Conservation (phyloP, 139 green algal genomes). For the Coelastrella sp. region DNA sequence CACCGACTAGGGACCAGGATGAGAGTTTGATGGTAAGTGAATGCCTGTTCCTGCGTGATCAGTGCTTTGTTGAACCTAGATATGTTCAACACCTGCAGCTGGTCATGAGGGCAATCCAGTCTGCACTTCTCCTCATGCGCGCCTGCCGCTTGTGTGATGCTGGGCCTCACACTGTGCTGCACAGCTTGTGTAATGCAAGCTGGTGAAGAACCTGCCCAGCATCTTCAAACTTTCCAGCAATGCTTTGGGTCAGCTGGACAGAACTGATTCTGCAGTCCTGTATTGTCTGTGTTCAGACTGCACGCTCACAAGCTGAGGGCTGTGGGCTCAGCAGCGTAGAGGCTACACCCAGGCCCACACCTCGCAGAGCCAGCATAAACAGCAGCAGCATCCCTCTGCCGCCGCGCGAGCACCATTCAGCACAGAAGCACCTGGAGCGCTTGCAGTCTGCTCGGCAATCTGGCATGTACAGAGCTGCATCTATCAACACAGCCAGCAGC, state of each 20-base stretch:
- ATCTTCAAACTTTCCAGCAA: neutral
- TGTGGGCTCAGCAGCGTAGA: slow-evolving; percentile 30
- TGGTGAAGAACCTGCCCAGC: too few species aligned
- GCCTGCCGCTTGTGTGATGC: too few species aligned
- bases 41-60: too few species aligned
- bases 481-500: neutral
- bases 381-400: neutral
- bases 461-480: slow-evolving; percentile 1
- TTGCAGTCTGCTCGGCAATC: slow-evolving; percentile 25
- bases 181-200: too few species aligned
- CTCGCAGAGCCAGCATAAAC: neutral
- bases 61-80: too few species aligned
- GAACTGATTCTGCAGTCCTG: neutral
- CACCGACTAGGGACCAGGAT: slow-evolving; percentile 23
- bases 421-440: slow-evolving; percentile 31
- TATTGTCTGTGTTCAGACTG: neutral
- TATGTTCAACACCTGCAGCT: too few species aligned
- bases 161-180: too few species aligned
- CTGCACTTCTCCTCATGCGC: too few species aligned
- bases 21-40: neutral
- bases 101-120: too few species aligned
- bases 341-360: slow-evolving; percentile 11
- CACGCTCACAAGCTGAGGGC: neutral
- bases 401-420: neutral
- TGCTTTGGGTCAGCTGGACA: neutral